phyloP scores from a whole-genome alignment of 2,329 filamentous ascomycete genomes.

The Gyromitra esculenta region DNA sequence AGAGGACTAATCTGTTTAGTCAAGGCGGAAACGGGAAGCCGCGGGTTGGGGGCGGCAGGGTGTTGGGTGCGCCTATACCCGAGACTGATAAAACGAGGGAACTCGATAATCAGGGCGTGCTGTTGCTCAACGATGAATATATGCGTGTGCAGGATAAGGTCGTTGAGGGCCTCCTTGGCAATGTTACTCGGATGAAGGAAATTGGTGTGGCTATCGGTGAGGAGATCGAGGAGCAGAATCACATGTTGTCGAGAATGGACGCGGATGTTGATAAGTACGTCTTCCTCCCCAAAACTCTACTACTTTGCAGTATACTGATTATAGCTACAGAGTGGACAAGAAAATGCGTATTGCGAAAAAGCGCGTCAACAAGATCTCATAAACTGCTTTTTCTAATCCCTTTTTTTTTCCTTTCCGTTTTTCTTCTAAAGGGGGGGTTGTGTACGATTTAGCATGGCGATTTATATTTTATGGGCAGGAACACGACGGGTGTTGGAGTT shows the following conservation, averaged over 20 bases:
- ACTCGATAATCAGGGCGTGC: slow-evolving; percentile 77
- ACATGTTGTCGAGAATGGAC: slow-evolving; percentile 74
- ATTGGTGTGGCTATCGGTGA: slow-evolving; percentile 80
- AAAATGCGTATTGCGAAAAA: slow-evolving; percentile 49
- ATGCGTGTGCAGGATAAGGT: slow-evolving; percentile 80
- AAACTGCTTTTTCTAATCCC: background rate
- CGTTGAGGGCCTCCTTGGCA: slow-evolving; percentile 73
- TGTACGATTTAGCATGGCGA: slow-evolving; percentile 29
- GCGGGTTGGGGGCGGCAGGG: slow-evolving; percentile 68
- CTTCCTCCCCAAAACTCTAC: background rate
- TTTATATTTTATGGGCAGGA: slow-evolving; percentile 31
- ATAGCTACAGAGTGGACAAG: slow-evolving; percentile 32
- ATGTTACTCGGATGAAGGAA: slow-evolving; percentile 77
- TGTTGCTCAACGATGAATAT: slow-evolving; percentile 77
- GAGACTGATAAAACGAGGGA: slow-evolving; percentile 82
- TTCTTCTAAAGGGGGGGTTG: background rate
- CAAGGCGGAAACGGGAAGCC: slow-evolving; percentile 63
- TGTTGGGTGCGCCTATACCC: slow-evolving; percentile 75
- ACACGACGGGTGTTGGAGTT: slow-evolving; percentile 50
- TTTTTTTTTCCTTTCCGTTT: background rate
- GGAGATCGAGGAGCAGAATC: slow-evolving; percentile 76
- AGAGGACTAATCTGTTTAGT: slow-evolving; percentile 58
- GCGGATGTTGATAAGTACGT: slow-evolving; percentile 68
- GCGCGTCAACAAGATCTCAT: slow-evolving; percentile 49
- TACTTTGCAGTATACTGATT: background rate